These are phyloP conservation scores for Ashbya aceris DNA, from an alignment of 1,139 yeast genomes.

Conservation along the genomic window DNA sequence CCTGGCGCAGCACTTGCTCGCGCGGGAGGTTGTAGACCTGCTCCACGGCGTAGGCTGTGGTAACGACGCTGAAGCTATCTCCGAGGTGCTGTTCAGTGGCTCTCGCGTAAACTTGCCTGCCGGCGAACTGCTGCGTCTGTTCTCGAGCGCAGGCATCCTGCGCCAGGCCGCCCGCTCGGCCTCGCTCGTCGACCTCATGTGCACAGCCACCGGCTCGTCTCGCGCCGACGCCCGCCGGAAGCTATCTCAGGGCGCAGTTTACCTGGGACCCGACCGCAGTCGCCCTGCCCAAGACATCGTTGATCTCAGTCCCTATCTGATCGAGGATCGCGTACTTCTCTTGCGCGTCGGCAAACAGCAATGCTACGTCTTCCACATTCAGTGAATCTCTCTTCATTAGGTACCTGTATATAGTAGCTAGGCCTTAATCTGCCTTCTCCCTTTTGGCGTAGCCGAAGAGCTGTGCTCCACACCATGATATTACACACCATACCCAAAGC, in stretches of 20 bases:
- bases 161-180: conserved; percentile 33
- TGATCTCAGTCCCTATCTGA: conserved; percentile 42
- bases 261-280: conserved; percentile 54
- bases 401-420: not conserved
- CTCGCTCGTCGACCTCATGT: conserved; percentile 25
- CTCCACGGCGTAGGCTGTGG: conserved; percentile 77
- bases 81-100: conserved; percentile 58
- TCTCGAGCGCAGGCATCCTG: conserved; percentile 54
- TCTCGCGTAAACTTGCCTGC: conserved; percentile 45
- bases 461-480: conserved; percentile 24
- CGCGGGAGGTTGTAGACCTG: conserved; percentile 77
- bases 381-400: conserved; percentile 9
- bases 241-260: conserved; percentile 63
- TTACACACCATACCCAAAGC: conserved; percentile 24
- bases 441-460: conserved; percentile 22
- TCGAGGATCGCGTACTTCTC: conserved; percentile 54
- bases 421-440: conserved; percentile 2
- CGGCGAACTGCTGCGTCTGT: conserved; percentile 47
- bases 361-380: conserved; percentile 46
- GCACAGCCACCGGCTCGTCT: conserved; percentile 34
- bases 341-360: conserved; percentile 69
- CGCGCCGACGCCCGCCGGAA: conserved; percentile 55
- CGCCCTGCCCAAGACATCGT: conserved; percentile 38
- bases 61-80: conserved; percentile 50
- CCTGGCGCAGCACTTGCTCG: conserved; percentile 66